Conservation (phyloP, 768 basidiomycete genomes). For the Rhizopogon roseolus region DNA sequence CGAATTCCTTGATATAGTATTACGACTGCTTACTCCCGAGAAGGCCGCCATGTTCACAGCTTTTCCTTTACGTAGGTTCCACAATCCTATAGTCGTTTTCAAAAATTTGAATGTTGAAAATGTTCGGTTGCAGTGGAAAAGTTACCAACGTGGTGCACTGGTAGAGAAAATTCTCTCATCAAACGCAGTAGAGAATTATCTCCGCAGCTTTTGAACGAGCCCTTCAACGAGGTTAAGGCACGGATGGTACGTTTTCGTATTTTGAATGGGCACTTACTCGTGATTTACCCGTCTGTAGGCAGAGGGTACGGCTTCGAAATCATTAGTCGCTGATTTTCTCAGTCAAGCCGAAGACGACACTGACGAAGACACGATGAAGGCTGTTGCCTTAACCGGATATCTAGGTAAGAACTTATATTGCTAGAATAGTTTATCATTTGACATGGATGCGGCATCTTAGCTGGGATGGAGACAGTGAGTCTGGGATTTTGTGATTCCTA, state of each 20-base stretch:
- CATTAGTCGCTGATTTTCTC: too few relatives aligned
- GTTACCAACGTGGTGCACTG: not conserved
- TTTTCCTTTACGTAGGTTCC: conserved; percentile 2
- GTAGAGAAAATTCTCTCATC: not conserved
- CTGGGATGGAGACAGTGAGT: conserved; percentile 1
- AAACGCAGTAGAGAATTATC: not conserved
- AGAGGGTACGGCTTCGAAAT: too few relatives aligned
- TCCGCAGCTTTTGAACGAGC: not conserved
- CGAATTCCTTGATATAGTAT: not conserved
- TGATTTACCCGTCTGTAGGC: too few relatives aligned
- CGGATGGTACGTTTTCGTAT: too few relatives aligned
- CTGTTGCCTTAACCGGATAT: too few relatives aligned
- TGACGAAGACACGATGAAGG: too few relatives aligned
- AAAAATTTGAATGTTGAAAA: not conserved
- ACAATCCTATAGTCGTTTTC: not conserved
- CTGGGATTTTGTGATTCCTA: not conserved
- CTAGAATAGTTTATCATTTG: not conserved
- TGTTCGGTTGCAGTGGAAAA: not conserved
- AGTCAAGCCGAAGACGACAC: too few relatives aligned
- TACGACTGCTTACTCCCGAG: not conserved
- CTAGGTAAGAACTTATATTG: not conserved
- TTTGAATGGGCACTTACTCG: too few relatives aligned
- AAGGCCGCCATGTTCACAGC: not conserved
- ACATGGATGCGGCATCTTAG: not conserved
- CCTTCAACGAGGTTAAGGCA: not conserved